phyloP scores from a whole-genome alignment of 192 early-diverging fungal species.

The Coemansia sp. region DNA sequence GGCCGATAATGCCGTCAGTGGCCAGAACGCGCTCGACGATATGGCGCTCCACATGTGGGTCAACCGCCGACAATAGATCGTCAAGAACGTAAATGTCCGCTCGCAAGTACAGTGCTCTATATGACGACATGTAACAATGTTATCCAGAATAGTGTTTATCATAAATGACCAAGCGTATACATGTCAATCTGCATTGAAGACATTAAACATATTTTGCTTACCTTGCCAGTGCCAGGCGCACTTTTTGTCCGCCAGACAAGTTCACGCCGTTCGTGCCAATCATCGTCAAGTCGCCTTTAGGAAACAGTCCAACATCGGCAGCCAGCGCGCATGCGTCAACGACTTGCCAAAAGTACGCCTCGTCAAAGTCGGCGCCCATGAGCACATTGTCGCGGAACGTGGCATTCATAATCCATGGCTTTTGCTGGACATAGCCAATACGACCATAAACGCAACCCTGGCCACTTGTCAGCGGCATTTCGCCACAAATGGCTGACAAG shows the following conservation, averaged over 20 bases:
- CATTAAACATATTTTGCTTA: constrained; percentile 1
- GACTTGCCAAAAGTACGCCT: too few relatives aligned
- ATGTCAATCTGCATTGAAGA: not conserved
- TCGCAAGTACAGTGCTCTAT: constrained; percentile 63
- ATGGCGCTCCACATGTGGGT: constrained; percentile 62
- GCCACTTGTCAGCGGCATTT: constrained; percentile 78
- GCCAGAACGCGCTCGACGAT: constrained; percentile 58
- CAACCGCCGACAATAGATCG: constrained; percentile 71
- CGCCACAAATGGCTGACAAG: constrained; percentile 68
- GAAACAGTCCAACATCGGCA: too few relatives aligned
- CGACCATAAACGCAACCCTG: constrained; percentile 67
- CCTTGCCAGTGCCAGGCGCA: constrained; percentile 64
- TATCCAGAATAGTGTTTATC: not conserved
- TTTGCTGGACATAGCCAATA: constrained; percentile 11
- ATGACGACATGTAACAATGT: not conserved
- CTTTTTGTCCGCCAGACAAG: not conserved
- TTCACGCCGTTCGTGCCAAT: too few relatives aligned
- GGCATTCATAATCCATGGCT: too few relatives aligned
- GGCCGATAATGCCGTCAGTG: constrained; percentile 26
- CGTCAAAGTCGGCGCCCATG: too few relatives aligned
- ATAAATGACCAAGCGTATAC: not conserved
- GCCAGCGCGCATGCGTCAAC: too few relatives aligned
- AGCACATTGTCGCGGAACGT: too few relatives aligned
- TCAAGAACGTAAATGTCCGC: constrained; percentile 71
- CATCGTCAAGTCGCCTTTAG: too few relatives aligned